Percentiles rank a stretch among this genome's conserved stretches.
These are phyloP conservation scores for Colletotrichum tabaci DNA, from an alignment of 2,329 filamentous ascomycete genomes.

Conservation along the genomic window DNA sequence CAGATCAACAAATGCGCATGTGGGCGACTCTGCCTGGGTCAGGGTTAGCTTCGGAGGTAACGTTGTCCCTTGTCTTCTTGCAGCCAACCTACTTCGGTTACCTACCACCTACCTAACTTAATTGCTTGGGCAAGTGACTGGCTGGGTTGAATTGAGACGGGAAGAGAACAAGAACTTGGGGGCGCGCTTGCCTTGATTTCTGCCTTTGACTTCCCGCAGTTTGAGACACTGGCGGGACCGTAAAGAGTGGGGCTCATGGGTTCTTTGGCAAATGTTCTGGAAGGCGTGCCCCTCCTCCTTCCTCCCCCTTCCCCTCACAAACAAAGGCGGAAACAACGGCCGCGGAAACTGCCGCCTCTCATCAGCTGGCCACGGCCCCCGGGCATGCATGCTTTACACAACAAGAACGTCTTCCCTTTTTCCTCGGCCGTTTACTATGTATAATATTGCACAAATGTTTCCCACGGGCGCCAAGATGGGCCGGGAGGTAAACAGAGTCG, in stretches of 20 bases:
- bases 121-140: background rate
- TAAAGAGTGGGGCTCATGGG: background rate
- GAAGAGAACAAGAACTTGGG: background rate
- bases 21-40: conserved; percentile 10
- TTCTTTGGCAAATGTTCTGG: background rate
- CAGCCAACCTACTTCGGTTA: background rate
- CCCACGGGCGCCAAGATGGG: conserved; percentile 26
- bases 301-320: background rate
- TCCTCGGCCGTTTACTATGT: background rate
- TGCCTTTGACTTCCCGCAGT: background rate
- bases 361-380: background rate
- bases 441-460: background rate
- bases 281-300: background rate
- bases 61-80: background rate
- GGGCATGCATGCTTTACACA: background rate
- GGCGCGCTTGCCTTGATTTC: background rate
- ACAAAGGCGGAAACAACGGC: too few relatives aligned
- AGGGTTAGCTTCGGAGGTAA: background rate
- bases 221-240: conserved; percentile 4
- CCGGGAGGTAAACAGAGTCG: background rate
- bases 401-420: background rate
- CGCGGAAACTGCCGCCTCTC: background rate
- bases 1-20: conserved; percentile 18
- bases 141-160: conserved; percentile 7
- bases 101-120: background rate